These are phyloP conservation scores for Stenocarpella maydis DNA, from an alignment of 2,329 filamentous ascomycete genomes.

Conservation along the genomic window DNA sequence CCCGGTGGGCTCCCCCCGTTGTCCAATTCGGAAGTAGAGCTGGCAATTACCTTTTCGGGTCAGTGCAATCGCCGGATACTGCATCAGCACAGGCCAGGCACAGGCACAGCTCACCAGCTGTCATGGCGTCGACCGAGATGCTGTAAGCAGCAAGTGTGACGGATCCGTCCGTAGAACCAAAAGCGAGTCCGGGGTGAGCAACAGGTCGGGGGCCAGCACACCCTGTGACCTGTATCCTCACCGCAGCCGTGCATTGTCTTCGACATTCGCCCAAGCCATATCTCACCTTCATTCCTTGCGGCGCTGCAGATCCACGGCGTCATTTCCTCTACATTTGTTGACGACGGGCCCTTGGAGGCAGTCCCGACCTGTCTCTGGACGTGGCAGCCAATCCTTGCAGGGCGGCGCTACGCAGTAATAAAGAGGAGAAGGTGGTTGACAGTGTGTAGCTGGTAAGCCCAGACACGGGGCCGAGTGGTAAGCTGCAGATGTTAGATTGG, in stretches of 20 bases:
- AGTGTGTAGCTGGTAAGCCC: not conserved
- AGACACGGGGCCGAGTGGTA: not conserved
- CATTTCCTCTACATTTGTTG: constrained; percentile 27
- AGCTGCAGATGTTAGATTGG: constrained; percentile 29
- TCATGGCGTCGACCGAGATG: not conserved
- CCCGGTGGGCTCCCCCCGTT: constrained; percentile 10
- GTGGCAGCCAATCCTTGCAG: constrained; percentile 21
- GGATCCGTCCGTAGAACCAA: not conserved
- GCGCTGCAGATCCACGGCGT: constrained; percentile 17
- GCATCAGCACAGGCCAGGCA: too few species aligned
- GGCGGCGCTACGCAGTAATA: constrained; percentile 6
- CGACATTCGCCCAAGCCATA: constrained; percentile 10
- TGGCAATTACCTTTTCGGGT: too few species aligned
- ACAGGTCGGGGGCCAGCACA: not conserved
- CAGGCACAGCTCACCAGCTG: not conserved
- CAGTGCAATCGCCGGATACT: too few species aligned
- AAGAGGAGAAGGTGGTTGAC: not conserved
- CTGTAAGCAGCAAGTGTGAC: not conserved
- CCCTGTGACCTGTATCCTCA: constrained; percentile 10
- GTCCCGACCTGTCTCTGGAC: not conserved
- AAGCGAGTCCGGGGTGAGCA: not conserved
- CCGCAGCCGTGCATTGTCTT: constrained; percentile 21
- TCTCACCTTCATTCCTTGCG: constrained; percentile 23
- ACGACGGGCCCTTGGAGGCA: not conserved
- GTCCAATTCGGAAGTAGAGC: constrained; percentile 6